A percentile compares a stretch with the other conserved stretches of the same genome.
These are phyloP conservation scores for Yamadazyma sp. DNA, from an alignment of 1,139 yeast species.

Conservation along the genomic window DNA sequence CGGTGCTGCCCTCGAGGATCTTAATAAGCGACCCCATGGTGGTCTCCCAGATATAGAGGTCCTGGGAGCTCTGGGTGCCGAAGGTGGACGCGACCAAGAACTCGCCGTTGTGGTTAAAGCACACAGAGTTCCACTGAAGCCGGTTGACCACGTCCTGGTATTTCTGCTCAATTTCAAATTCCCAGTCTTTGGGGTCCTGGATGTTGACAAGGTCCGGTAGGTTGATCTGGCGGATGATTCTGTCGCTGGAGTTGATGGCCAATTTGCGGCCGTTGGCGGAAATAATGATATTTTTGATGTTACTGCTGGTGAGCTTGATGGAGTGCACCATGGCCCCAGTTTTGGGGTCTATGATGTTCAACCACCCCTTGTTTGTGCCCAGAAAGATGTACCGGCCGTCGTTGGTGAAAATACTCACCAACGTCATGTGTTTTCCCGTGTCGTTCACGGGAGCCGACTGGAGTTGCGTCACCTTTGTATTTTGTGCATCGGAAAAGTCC, in stretches of 20 bases:
- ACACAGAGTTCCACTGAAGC: constrained; percentile 84
- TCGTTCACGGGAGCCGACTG: constrained; percentile 25
- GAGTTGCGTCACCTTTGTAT: constrained; percentile 26
- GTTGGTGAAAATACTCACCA: constrained; percentile 34
- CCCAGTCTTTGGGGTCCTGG: constrained; percentile 40
- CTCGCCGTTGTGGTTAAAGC: constrained; percentile 77
- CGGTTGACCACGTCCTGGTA: constrained; percentile 90
- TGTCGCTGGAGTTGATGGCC: constrained; percentile 79
- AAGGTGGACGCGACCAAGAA: constrained; percentile 85
- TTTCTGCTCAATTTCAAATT: constrained; percentile 70
- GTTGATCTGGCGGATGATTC: constrained; percentile 71
- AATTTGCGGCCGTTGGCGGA: constrained; percentile 67
- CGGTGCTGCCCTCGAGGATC: constrained; percentile 90
- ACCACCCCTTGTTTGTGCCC: constrained; percentile 82
- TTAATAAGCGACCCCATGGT: constrained; percentile 82
- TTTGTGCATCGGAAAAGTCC: constrained; percentile 36
- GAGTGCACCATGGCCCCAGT: constrained; percentile 42
- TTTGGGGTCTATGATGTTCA: constrained; percentile 49
- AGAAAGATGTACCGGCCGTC: constrained; percentile 57
- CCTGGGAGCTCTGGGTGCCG: constrained; percentile 78
- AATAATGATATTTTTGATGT: constrained; percentile 68
- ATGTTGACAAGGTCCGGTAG: constrained; percentile 49
- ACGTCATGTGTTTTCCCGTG: constrained; percentile 23
- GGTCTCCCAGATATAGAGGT: constrained; percentile 92
- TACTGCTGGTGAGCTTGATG: constrained; percentile 61